Conservation (phyloP, 78 protist genomes). For the Guillardia theta region DNA sequence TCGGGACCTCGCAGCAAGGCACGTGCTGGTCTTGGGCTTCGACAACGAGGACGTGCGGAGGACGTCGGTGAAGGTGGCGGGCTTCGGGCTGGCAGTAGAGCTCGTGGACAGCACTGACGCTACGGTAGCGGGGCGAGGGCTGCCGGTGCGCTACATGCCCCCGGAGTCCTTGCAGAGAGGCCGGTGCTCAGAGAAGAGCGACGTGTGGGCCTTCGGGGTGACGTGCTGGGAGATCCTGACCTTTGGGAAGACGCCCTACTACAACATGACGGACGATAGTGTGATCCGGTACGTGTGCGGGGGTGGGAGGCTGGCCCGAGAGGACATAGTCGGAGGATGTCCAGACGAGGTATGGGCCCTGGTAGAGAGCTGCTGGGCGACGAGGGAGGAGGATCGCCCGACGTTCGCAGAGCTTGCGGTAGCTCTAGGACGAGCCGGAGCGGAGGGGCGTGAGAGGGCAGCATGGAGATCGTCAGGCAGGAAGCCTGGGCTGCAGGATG, state of each 20-base stretch:
- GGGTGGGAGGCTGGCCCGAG: neutral
- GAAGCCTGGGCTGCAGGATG: no score
- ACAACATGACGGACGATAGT: neutral
- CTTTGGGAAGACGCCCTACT: neutral
- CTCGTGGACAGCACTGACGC: no score
- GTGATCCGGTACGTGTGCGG: neutral
- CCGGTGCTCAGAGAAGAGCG: constrained; percentile 39
- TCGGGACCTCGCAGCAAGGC: neutral
- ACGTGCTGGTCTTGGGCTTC: neutral
- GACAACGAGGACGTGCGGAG: no score
- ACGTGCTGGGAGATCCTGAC: constrained; percentile 44
- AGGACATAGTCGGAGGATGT: neutral
- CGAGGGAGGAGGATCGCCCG: neutral
- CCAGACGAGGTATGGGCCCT: constrained; percentile 2
- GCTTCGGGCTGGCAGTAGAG: neutral
- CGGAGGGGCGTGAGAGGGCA: no score
- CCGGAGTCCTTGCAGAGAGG: neutral
- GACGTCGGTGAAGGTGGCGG: neutral
- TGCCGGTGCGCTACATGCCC: neutral
- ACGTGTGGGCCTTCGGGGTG: constrained; percentile 51
- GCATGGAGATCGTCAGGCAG: no score
- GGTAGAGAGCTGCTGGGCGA: neutral
- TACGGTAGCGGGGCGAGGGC: no score
- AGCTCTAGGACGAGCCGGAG: no score
- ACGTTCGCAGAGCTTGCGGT: neutral